A percentile compares a stretch with the other conserved stretches of the same genome.
These are phyloP conservation scores for Boletus hoseneyae DNA, from an alignment of 1,284 basidiomycete species.

Conservation along the genomic window DNA sequence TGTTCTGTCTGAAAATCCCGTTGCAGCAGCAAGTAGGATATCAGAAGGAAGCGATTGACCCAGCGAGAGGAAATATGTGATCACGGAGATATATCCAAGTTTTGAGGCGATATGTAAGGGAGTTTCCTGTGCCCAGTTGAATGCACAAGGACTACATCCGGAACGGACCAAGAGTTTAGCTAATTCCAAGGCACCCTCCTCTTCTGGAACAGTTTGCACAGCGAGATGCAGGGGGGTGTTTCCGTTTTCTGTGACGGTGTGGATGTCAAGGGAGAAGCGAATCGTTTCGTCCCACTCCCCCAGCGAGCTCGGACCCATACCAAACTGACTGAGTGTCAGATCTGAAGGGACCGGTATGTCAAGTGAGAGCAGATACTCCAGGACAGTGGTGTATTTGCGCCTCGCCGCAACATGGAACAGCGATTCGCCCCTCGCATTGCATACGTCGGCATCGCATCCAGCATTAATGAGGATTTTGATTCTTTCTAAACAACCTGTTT, in stretches of 20 bases:
- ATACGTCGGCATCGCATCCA: conserved; percentile 4
- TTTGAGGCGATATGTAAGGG: conserved; percentile 6
- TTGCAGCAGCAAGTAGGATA: background rate
- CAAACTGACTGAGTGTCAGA: background rate
- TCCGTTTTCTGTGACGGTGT: background rate
- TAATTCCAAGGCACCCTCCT: background rate
- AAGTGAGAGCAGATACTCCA: conserved; percentile 9
- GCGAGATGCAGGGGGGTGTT: conserved; percentile 11
- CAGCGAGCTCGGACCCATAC: too few relatives aligned
- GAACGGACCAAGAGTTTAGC: background rate
- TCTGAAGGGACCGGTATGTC: background rate
- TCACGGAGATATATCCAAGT: background rate
- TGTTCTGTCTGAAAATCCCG: background rate
- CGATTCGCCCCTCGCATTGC: conserved; percentile 3
- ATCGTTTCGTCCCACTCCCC: too few relatives aligned
- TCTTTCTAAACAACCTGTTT: background rate
- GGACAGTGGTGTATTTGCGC: background rate
- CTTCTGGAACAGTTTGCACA: background rate
- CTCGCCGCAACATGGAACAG: conserved; percentile 1
- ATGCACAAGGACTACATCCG: background rate
- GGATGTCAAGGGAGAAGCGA: conserved; percentile 3
- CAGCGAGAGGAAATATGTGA: conserved; percentile 6
- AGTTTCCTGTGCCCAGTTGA: background rate
- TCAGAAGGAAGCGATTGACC: background rate
- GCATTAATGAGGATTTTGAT: background rate